Conservation (phyloP, 306 rosid species). For the Hippophae tibetana region DNA sequence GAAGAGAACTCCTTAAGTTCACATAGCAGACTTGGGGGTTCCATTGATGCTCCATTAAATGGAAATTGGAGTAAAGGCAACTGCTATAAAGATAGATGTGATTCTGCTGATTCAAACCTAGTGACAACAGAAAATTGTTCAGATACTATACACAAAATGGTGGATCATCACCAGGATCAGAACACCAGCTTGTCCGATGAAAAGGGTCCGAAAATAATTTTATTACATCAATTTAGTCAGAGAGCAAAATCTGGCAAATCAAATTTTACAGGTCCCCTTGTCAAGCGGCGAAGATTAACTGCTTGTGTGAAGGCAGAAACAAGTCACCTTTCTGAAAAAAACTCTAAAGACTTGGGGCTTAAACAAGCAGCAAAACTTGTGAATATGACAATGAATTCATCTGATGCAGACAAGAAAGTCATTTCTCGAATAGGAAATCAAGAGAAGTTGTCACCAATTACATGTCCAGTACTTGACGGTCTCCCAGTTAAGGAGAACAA, state of each 20-base stretch:
- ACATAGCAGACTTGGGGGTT: constrained; percentile 16
- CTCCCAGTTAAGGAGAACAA: constrained; percentile 20
- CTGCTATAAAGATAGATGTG: constrained; percentile 11
- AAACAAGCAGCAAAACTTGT: constrained; percentile 20
- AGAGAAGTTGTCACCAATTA: constrained; percentile 18
- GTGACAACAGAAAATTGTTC: constrained; percentile 13
- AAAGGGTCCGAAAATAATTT: constrained; percentile 27
- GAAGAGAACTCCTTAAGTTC: constrained; percentile 14
- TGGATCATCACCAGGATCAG: constrained; percentile 22
- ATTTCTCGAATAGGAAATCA: constrained; percentile 19
- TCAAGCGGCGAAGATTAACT: constrained; percentile 50
- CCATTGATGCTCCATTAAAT: constrained; percentile 11
- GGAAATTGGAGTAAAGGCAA: constrained; percentile 22
- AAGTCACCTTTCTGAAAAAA: constrained; percentile 23
- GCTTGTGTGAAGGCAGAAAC: constrained; percentile 48
- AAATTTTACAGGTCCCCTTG: constrained; percentile 34
- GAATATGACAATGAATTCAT: constrained; percentile 15
- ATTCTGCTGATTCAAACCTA: constrained; percentile 15
- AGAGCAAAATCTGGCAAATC: constrained; percentile 39
- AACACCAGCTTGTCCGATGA: constrained; percentile 15
- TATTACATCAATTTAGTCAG: constrained; percentile 31
- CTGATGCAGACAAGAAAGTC: constrained; percentile 25
- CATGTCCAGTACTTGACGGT: constrained; percentile 22
- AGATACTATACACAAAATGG: constrained; percentile 29
- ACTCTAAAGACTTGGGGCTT: constrained; percentile 27